phyloP scores from a whole-genome alignment of 2,329 filamentous ascomycete genomes.

The Corinectria fuckeliana region DNA sequence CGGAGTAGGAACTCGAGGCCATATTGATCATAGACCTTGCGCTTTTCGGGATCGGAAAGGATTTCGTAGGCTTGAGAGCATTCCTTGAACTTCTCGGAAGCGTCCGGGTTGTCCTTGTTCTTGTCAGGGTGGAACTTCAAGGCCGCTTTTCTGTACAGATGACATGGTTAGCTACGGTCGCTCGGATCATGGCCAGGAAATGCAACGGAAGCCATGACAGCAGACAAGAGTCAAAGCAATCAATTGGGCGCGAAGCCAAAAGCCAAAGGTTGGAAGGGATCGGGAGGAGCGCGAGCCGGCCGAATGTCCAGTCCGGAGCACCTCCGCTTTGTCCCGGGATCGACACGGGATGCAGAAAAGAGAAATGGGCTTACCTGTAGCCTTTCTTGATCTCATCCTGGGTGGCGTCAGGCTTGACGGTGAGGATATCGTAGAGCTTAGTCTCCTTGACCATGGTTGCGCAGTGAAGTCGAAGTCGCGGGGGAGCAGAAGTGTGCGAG shows the following conservation, averaged over 20 bases:
- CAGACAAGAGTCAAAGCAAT: not conserved
- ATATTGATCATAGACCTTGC: constrained; percentile 93
- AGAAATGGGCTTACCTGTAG: constrained; percentile 69
- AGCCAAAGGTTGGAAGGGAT: not conserved
- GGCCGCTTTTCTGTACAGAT: constrained; percentile 73
- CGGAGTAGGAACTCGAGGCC: constrained; percentile 91
- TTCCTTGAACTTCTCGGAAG: constrained; percentile 96
- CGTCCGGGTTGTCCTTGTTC: constrained; percentile 88
- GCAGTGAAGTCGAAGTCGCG: constrained; percentile 15
- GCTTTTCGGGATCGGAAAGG: constrained; percentile 94
- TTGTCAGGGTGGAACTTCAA: constrained; percentile 97
- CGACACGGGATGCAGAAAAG: constrained; percentile 1
- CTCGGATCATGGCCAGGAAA: not conserved
- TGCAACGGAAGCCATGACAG: not conserved
- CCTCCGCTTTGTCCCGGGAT: not conserved
- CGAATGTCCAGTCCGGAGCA: not conserved
- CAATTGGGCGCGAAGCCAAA: not conserved
- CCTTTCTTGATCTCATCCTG: constrained; percentile 98
- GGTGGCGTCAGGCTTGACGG: constrained; percentile 77
- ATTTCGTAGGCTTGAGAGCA: constrained; percentile 98
- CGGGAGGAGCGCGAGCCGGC: not conserved
- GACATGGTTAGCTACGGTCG: constrained; percentile 44
- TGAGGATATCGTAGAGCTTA: constrained; percentile 89
- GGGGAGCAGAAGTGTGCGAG: constrained; percentile 9
- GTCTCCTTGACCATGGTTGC: constrained; percentile 88